Evolutionary conservation across 129 eudicot genomes (phyloP).

Genomic region (Flaveria brownii): DNA sequence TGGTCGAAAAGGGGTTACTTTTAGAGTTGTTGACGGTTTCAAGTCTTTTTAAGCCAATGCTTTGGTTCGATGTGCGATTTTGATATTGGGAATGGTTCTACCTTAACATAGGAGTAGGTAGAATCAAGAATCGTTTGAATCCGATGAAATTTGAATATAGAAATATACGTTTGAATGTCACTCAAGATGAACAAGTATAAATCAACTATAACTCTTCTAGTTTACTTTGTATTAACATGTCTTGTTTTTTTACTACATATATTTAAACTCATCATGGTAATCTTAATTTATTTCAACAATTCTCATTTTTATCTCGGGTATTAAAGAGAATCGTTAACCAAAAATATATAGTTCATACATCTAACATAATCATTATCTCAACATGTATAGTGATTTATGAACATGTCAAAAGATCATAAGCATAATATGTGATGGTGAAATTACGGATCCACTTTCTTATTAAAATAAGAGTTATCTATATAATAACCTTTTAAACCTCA

Average conservation of each 20-base stretch:
- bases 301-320: not conserved
- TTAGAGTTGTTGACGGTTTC: slow-evolving; percentile 39
- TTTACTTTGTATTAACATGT: slow-evolving; percentile 10
- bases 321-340: not conserved
- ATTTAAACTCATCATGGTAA: not conserved
- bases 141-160: slow-evolving; percentile 3
- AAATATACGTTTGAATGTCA: slow-evolving; percentile 3
- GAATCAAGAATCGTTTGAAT: slow-evolving; percentile 26
- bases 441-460: no score
- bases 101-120: slow-evolving; percentile 27
- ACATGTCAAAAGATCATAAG: no score
- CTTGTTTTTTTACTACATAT: not conserved
- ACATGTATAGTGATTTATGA: no score
- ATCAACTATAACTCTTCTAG: not conserved
- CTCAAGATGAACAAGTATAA: slow-evolving; percentile 36
- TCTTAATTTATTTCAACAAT: not conserved
- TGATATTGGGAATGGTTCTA: slow-evolving; percentile 13
- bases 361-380: no score
- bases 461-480: no score
- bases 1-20: slow-evolving; percentile 48
- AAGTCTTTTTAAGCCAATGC: slow-evolving; percentile 40
- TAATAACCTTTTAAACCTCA: no score
- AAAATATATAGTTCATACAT: not conserved
- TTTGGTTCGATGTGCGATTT: slow-evolving; percentile 11
- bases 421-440: no score